A percentile compares a stretch with the other conserved stretches of the same genome.
Evolutionary conservation across 1,284 basidiomycete species (phyloP).

Genomic region (Wallemia ichthyophaga): DNA sequence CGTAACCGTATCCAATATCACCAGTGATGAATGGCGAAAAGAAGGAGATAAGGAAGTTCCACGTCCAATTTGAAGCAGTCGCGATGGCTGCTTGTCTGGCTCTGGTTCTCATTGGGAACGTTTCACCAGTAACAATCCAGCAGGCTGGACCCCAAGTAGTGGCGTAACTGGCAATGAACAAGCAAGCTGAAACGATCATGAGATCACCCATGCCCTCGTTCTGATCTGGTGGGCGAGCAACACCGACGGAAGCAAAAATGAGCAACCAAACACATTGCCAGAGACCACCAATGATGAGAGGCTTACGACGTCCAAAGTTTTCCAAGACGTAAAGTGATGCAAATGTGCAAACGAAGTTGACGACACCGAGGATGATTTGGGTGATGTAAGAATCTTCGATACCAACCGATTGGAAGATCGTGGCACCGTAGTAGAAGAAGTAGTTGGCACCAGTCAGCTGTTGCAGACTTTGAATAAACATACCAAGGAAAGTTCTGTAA

Average conservation of each 20-base stretch:
- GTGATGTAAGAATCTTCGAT: conserved; percentile 34
- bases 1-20: conserved; percentile 30
- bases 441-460: conserved; percentile 39
- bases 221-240: conserved; percentile 23
- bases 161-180: conserved; percentile 49
- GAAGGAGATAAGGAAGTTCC: conserved; percentile 8
- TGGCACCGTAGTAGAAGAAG: conserved; percentile 40
- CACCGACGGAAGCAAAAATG: conserved; percentile 35
- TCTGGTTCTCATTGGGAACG: conserved; percentile 39
- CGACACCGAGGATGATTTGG: conserved; percentile 37
- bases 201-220: conserved; percentile 24
- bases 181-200: conserved; percentile 25
- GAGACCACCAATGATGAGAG: conserved; percentile 33
- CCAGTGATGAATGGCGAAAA: conserved; percentile 8
- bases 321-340: conserved; percentile 38
- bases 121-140: conserved; percentile 47
- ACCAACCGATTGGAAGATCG: conserved; percentile 35
- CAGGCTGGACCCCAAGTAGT: conserved; percentile 35
- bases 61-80: conserved; percentile 31
- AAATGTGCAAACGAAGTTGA: conserved; percentile 27
- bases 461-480: conserved; percentile 37
- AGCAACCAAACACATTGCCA: conserved; percentile 51
- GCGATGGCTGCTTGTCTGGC: conserved; percentile 44
- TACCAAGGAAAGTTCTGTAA: conserved; percentile 16
- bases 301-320: conserved; percentile 28